Conservation (phyloP, 1,284 basidiomycete species). For the Malassezia globosa region DNA sequence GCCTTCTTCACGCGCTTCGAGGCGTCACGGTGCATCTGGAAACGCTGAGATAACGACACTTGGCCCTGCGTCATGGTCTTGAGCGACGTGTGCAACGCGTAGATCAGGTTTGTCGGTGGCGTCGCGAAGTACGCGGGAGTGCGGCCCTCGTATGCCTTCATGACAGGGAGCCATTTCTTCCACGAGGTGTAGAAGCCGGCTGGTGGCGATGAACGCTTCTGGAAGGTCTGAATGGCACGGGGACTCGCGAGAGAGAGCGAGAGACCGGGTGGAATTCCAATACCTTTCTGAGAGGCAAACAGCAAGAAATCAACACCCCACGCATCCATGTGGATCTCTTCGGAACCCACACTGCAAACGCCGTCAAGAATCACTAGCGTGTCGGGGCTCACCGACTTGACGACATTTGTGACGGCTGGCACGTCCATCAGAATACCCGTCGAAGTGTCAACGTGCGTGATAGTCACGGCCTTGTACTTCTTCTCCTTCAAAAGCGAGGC, state of each 20-base stretch:
- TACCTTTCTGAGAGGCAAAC: slow-evolving; percentile 85
- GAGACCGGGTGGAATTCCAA: slow-evolving; percentile 86
- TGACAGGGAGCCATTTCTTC: slow-evolving; percentile 43
- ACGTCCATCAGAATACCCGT: slow-evolving; percentile 73
- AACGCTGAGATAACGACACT: slow-evolving; percentile 64
- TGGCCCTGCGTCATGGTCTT: slow-evolving; percentile 56
- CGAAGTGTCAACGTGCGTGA: slow-evolving; percentile 67
- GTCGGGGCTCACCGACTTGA: slow-evolving; percentile 68
- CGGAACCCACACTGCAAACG: slow-evolving; percentile 89
- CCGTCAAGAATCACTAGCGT: slow-evolving; percentile 78
- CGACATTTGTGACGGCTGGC: slow-evolving; percentile 63
- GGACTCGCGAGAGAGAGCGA: slow-evolving; percentile 72
- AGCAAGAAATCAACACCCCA: slow-evolving; percentile 88
- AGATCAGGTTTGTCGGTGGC: slow-evolving; percentile 78
- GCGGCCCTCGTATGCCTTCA: slow-evolving; percentile 46
- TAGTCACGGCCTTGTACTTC: slow-evolving; percentile 78
- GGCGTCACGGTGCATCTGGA: slow-evolving; percentile 63
- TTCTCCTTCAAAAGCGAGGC: slow-evolving; percentile 64
- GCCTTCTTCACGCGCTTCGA: slow-evolving; percentile 65
- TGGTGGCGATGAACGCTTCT: slow-evolving; percentile 61
- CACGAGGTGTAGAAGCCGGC: slow-evolving; percentile 69
- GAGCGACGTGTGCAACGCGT: slow-evolving; percentile 74
- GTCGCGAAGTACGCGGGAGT: slow-evolving; percentile 41
- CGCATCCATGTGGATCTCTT: slow-evolving; percentile 82
- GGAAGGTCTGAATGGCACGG: slow-evolving; percentile 65